Percentiles rank a stretch among this genome's conserved stretches.
Conservation (phyloP, 345 rosid genomes). For the Camelina neglecta region DNA sequence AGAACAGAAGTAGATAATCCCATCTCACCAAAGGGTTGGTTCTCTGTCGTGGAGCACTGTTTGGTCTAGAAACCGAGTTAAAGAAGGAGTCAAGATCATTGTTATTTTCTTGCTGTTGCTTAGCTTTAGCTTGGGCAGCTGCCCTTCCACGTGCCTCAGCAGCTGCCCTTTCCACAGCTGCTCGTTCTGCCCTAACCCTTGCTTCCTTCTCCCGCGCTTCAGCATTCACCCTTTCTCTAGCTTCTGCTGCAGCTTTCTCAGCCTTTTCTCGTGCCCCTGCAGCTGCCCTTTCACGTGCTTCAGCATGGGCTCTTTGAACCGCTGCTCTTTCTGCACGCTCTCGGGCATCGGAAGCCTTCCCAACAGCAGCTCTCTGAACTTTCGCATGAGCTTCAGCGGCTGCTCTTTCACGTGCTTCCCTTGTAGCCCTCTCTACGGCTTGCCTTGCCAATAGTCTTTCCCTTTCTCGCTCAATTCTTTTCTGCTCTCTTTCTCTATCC, state of each 20-base stretch:
- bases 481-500: conserved; percentile 56
- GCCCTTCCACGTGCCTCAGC: conserved; percentile 79
- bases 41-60: conserved; percentile 90
- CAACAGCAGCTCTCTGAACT: conserved; percentile 93
- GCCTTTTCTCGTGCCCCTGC: conserved; percentile 85
- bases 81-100: conserved; percentile 92
- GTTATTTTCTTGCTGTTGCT: conserved; percentile 67
- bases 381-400: conserved; percentile 77
- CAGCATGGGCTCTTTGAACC: conserved; percentile 92
- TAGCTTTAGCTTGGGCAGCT: conserved; percentile 67
- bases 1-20: conserved; percentile 30
- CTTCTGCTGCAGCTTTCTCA: conserved; percentile 90
- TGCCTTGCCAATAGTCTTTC: conserved; percentile 77
- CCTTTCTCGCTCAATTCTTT: conserved; percentile 69
- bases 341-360: conserved; percentile 80
- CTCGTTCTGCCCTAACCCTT: conserved; percentile 70
- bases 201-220: conserved; percentile 72
- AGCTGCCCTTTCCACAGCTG: conserved; percentile 87
- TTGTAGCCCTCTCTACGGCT: conserved; percentile 96
- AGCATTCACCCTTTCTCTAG: conserved; percentile 66
- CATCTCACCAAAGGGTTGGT: conserved; percentile 65
- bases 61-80: conserved; percentile 69
- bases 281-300: conserved; percentile 98
- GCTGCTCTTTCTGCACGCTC: conserved; percentile 92
- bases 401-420: conserved; percentile 98